Base-by-base conservation (phyloP, 108 stramenopile species). In the Discostella pseudostelligera region DNA sequence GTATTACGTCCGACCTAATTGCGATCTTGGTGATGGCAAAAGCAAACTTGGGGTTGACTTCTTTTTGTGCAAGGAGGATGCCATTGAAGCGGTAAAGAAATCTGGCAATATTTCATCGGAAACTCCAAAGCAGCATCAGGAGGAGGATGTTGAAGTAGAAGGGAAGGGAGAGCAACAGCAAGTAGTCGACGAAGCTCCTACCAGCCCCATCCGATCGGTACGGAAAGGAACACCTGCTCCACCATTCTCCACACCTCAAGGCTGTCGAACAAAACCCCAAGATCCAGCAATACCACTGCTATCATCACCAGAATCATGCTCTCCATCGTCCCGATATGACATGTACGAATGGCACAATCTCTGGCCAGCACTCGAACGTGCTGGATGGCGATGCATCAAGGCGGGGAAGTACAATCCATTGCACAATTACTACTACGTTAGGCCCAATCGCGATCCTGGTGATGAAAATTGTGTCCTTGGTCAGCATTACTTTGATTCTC, bases 341-440 rank as follows among this genome's bases (percentile, higher is more conserved):
- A 16, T n/a, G 11, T 74, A 67, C 37, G 50, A 40, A 11, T 74
- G 73, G 73, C 40, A 25, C n/a, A 74, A 67, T 14, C 73, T 74
- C 6, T 74, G 73, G 73, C 65, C 65, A 0, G 22, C 28, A 6
- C 60, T 74, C 37, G 44, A 67, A 74, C 35, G 24, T 32, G 58
- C 50, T n/a, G 73, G 73, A 13, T 74, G 73, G 73, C 49, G 21
- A 47, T 17, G 43, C 16, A 56, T 67, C 4, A 60, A 59, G 21
- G 73, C 73, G 2, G 60, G 69, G 11, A 70, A 55, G 29, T 61
- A 39, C 59, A 74, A 74, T 39, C 39, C 37, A 21, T 56, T 74
- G 43, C 73, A 74, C 39, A 59, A 66, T 56, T 74, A 56, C 50
- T 74, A 74, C 45, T 74, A 74, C 29, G 60, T 74, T 45, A 59